Conservation (phyloP, 2,329 filamentous ascomycete species). For the Pseudocercospora musae region DNA sequence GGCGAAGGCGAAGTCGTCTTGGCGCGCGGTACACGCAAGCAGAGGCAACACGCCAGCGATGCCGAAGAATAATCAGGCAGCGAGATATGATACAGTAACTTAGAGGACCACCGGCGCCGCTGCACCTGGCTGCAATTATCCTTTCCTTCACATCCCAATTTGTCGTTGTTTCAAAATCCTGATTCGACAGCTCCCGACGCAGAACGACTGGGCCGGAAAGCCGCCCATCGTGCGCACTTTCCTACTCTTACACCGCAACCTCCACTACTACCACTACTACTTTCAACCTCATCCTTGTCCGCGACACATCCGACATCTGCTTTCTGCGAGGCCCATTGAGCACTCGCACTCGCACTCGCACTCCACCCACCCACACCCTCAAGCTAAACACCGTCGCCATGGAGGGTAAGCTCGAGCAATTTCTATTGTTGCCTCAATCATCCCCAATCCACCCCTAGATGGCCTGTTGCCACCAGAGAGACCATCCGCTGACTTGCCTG, state of each 20-base stretch:
- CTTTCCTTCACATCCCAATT: background rate
- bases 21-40: background rate
- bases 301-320: background rate
- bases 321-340: background rate
- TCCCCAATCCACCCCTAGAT: conserved; percentile 14
- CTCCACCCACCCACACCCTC: background rate
- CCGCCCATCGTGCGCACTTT: background rate
- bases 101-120: background rate
- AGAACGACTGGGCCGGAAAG: background rate
- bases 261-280: background rate
- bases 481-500: conserved; percentile 25
- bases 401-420: conserved; percentile 31
- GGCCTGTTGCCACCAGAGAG: conserved; percentile 5
- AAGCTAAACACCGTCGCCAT: conserved; percentile 28
- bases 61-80: background rate
- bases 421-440: conserved; percentile 17
- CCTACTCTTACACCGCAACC: conserved; percentile 4
- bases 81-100: conserved; percentile 1
- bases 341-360: conserved; percentile 4
- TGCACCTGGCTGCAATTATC: background rate
- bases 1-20: background rate
- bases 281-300: conserved; percentile 5
- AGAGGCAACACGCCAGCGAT: background rate
- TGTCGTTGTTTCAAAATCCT: background rate
- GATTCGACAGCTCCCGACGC: background rate